These are phyloP conservation scores for Scalesia atractyloides DNA, from an alignment of 129 eudicot genomes.

Conservation along the genomic window DNA sequence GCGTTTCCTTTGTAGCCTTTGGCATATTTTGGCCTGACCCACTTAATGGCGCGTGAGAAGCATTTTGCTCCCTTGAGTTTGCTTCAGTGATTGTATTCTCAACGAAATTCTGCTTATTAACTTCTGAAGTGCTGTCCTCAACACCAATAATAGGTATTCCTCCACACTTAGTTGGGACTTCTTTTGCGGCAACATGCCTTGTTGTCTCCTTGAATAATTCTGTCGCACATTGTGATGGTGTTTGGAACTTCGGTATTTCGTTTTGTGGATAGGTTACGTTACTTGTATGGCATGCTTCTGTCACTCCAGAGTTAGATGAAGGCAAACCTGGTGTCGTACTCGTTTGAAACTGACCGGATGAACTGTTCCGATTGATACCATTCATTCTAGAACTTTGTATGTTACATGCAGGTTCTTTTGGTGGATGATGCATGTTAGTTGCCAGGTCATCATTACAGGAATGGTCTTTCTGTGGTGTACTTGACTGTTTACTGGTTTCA, in stretches of 20 bases:
- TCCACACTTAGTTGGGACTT: constrained; percentile 6
- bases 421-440: constrained; percentile 26
- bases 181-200: no score
- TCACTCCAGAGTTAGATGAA: constrained; percentile 10
- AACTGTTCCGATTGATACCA: neutral
- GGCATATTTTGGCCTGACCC: constrained; percentile 28
- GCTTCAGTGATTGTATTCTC: constrained; percentile 29
- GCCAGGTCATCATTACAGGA: constrained; percentile 21
- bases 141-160: constrained; percentile 16
- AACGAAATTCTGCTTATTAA: constrained; percentile 19
- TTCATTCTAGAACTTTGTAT: neutral
- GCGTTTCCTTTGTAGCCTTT: constrained; percentile 50
- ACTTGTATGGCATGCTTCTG: constrained; percentile 14
- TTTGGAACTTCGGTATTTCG: constrained; percentile 11
- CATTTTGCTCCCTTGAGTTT: constrained; percentile 33
- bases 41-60: constrained; percentile 34
- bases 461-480: constrained; percentile 22
- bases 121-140: constrained; percentile 26
- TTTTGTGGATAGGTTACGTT: neutral
- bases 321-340: neutral
- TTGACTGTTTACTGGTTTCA: constrained; percentile 18
- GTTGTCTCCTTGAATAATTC: no score
- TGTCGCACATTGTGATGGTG: constrained; percentile 3
- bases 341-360: neutral
- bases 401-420: constrained; percentile 27